Base-by-base conservation (phyloP, 768 basidiomycete species). In the Amanita pallidorosea region DNA sequence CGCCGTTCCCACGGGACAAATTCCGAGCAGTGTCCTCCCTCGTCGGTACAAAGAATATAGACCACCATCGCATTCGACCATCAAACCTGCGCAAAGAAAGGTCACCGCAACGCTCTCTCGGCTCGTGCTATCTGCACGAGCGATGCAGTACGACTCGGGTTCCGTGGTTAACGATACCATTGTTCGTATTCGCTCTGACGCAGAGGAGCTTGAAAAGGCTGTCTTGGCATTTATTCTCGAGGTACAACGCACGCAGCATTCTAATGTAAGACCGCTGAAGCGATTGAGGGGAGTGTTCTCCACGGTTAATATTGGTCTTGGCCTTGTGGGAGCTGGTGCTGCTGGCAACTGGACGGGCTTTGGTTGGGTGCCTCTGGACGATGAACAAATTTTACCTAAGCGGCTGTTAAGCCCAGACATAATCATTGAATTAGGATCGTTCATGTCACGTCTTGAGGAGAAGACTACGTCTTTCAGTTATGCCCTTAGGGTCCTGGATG, bases 51-150 rank as follows among this genome's bases (percentile, higher is more conserved):
- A 74, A 45, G 74, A 79, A 55, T 59, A 63, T 20, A 69, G 67
- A 51, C 60, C 66, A 8, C 65, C 75, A 9, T 67, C 76, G 1
- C 75, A 79, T 56, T 71, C 81, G 2, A 69, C 84, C 7, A 70
- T 91, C 38, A 91, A 90, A 64, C 83, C 85, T 6, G 80, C 81
- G 0, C 89, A 90, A 52, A 75, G 88, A 47, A 89, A 88, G 58
- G 85, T 95, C 29, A 89, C 90, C 2, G 88, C 90, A 7, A 91
- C 90, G 0, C 70, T 95, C 7, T 93, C 89, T 17, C 85, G 93
- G 62, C 73, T 97, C 25, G 88, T 95, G 27, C 77, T 96, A 2
- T 89, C 87, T 7, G 83, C 89, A n/a, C 84, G 95, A 45, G 91
- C 93, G 0, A 83, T 89, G 67, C 81, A 86, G 58, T 88, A 87